A percentile compares a stretch with the other conserved stretches of the same genome.
phyloP scores from a whole-genome alignment of 1,284 basidiomycete species.

The Malassezia arunalokei region DNA sequence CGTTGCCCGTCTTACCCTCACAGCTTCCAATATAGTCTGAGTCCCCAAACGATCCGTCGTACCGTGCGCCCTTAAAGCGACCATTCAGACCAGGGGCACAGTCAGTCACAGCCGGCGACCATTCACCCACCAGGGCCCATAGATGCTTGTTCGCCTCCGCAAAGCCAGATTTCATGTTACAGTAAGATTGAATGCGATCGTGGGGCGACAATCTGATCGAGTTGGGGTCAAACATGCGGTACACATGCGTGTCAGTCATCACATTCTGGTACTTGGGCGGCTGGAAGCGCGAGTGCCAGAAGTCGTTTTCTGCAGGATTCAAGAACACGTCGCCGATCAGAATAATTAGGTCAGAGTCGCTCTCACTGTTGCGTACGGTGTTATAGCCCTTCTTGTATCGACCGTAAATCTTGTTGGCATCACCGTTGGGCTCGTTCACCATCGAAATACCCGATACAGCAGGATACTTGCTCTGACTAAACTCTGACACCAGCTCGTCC shows the following conservation, averaged over 20 bases:
- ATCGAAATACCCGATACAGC: constrained; percentile 32
- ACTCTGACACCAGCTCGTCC: constrained; percentile 48
- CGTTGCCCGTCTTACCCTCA: constrained; percentile 58
- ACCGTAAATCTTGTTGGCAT: constrained; percentile 20
- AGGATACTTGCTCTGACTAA: constrained; percentile 26
- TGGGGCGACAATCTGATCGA: constrained; percentile 18
- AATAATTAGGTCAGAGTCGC: constrained; percentile 22
- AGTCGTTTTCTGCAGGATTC: constrained; percentile 51
- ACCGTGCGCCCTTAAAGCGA: constrained; percentile 58
- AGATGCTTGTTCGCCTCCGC: constrained; percentile 25
- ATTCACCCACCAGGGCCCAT: constrained; percentile 43
- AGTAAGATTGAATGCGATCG: constrained; percentile 33
- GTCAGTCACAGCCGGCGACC: constrained; percentile 58
- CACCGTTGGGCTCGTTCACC: constrained; percentile 36
- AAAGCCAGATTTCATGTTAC: constrained; percentile 26
- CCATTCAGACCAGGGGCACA: constrained; percentile 68
- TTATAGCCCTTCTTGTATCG: constrained; percentile 34
- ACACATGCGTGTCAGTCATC: constrained; percentile 56
- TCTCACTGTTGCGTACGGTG: constrained; percentile 20
- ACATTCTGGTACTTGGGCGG: constrained; percentile 55
- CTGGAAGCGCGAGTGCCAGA: constrained; percentile 62
- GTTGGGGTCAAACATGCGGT: constrained; percentile 32
- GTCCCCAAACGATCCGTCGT: constrained; percentile 57
- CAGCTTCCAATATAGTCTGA: constrained; percentile 57
- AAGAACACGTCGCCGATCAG: constrained; percentile 79